These are phyloP conservation scores for Talaromyces sp. DNA, from an alignment of 2,329 filamentous ascomycete genomes.

Conservation along the genomic window DNA sequence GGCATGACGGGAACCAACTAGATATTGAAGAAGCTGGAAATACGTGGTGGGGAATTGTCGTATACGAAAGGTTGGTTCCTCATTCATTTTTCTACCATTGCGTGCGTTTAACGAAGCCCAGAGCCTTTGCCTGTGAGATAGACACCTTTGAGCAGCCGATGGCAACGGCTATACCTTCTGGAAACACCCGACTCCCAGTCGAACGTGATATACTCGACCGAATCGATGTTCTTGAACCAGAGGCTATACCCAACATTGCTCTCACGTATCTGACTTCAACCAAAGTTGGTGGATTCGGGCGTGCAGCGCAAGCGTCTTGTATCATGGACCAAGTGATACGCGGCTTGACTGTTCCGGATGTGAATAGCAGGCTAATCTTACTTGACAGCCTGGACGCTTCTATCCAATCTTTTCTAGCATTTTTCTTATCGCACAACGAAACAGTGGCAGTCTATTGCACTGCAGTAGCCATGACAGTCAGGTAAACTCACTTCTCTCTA, in stretches of 20 bases:
- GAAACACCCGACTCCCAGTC: neutral
- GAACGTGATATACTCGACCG: neutral
- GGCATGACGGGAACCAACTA: neutral
- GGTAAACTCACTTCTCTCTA: neutral
- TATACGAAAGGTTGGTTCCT: neutral
- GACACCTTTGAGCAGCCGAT: neutral
- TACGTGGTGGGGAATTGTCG: slow-evolving; percentile 2
- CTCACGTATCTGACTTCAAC: neutral
- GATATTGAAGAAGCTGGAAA: neutral
- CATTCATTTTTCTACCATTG: neutral
- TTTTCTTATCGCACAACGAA: neutral
- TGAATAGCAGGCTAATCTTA: neutral
- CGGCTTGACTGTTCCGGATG: neutral
- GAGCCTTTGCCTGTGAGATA: neutral
- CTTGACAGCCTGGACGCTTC: neutral
- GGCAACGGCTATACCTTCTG: neutral
- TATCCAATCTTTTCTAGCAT: neutral
- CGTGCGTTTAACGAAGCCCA: neutral
- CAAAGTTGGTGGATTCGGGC: neutral
- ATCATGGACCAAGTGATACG: neutral
- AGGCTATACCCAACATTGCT: neutral
- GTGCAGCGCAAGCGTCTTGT: neutral
- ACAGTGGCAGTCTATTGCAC: neutral
- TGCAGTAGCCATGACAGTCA: neutral
- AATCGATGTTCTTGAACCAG: neutral